A percentile compares a stretch with the other conserved stretches of the same genome.
These are phyloP conservation scores for Macrophomina pseudophaseolina DNA, from an alignment of 2,329 filamentous ascomycete genomes.

Conservation along the genomic window DNA sequence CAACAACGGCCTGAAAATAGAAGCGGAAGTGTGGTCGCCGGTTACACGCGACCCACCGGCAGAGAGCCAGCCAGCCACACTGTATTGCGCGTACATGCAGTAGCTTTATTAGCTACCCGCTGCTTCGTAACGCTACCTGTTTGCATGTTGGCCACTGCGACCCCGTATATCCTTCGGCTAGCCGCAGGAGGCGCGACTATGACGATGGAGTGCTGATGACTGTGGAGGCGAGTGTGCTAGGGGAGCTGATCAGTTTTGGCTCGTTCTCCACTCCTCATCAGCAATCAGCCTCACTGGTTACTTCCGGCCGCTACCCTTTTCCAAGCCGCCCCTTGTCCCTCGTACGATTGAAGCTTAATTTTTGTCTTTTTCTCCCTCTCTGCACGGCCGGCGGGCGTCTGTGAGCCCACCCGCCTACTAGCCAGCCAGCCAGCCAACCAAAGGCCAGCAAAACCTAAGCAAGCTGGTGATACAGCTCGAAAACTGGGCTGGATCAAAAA, in stretches of 20 bases:
- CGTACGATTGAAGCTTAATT: constrained; percentile 12
- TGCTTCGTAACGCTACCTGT: constrained; percentile 21
- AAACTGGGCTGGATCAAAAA: background rate
- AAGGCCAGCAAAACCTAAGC: constrained; percentile 2
- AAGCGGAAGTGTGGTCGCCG: constrained; percentile 16
- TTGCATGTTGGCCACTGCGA: constrained; percentile 21
- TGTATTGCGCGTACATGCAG: constrained; percentile 24
- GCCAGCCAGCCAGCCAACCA: constrained; percentile 5
- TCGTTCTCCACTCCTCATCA: background rate
- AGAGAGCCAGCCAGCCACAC: constrained; percentile 17
- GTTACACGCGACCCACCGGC: constrained; percentile 8
- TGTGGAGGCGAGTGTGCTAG: background rate
- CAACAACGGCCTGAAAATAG: constrained; percentile 15
- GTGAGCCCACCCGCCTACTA: background rate
- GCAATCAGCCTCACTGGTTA: constrained; percentile 4
- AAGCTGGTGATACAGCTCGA: background rate
- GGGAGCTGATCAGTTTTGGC: background rate
- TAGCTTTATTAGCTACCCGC: constrained; percentile 20
- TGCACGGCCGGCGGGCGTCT: background rate
- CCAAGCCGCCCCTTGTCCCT: background rate
- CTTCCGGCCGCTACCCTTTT: background rate
- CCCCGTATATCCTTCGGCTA: constrained; percentile 16
- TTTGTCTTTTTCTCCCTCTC: background rate
- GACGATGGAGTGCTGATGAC: constrained; percentile 5
- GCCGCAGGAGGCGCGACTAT: constrained; percentile 15